phyloP scores from a whole-genome alignment of 768 basidiomycete genomes.

The Mycena polygramma region DNA sequence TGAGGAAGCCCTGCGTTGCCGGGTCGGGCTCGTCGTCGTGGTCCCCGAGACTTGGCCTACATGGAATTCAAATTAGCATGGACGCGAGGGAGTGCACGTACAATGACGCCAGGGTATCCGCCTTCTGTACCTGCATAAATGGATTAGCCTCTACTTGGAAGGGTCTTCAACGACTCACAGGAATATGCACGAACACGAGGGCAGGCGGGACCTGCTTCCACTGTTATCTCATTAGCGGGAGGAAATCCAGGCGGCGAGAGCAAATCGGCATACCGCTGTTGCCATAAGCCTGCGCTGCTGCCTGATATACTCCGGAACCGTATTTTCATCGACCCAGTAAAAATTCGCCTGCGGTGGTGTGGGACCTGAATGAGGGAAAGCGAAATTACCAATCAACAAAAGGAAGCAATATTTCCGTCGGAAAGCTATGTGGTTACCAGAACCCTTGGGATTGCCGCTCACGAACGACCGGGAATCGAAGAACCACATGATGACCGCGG shows the following conservation, averaged over 20 bases:
- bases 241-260: background rate
- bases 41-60: slow-evolving; percentile 31
- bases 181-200: slow-evolving; percentile 38
- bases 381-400: background rate
- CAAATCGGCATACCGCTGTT: slow-evolving; percentile 9
- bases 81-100: slow-evolving; percentile 4
- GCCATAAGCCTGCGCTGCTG: slow-evolving; percentile 33
- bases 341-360: slow-evolving; percentile 27
- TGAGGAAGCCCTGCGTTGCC: slow-evolving; percentile 37
- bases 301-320: slow-evolving; percentile 37
- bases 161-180: slow-evolving; percentile 19
- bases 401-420: no score
- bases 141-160: background rate
- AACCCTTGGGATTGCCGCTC: slow-evolving; percentile 18
- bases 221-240: slow-evolving; percentile 17
- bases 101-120: slow-evolving; percentile 34
- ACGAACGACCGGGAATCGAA: slow-evolving; percentile 38
- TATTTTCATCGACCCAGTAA: slow-evolving; percentile 38
- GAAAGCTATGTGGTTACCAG: slow-evolving; percentile 5
- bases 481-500: slow-evolving; percentile 39
- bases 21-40: slow-evolving; percentile 40
- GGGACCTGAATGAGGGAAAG: slow-evolving; percentile 14
- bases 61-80: background rate
- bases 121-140: slow-evolving; percentile 34
- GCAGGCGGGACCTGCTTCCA: slow-evolving; percentile 36